Base-by-base conservation (phyloP, 306 rosid species). In the Malus domestica region DNA sequence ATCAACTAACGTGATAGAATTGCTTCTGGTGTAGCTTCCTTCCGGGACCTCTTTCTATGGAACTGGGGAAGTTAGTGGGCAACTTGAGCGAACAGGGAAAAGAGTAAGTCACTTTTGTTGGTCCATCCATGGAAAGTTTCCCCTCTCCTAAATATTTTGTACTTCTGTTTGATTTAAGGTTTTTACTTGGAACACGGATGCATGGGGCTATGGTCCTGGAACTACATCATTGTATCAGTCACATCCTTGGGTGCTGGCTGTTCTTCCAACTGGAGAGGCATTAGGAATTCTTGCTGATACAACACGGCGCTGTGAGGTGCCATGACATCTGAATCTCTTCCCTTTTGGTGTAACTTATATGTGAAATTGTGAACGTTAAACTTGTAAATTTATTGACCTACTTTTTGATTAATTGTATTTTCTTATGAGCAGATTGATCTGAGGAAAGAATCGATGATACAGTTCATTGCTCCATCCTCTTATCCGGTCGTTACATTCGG, bases 181-280 rank as follows among this genome's bases (percentile, higher is more conserved):
- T 77, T 88, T 91, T 78, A 81, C 98, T 12, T 93, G 98, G 98
- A 93, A 93, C 72, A 87, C 96, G 0, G 90, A 86, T 86, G 91
- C 98, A 55, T 91, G 83, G 85, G 98, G 97, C 18, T 93, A 80
- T 87, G 96, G 98, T 82, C 38, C 96, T 74, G 96, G 72, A 86
- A 90, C 97, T 51, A 86, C 96, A 27, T 88, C 97, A 35, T 85
- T 93, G 87, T 93, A 93, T 78, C 98, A 93, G 81, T 88, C 98
- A 44, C 98, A 93, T 85, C 98, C 98, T n/a, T 93, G 98, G 97
- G 93, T 93, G 70, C 84, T 93, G 30, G 96, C 97, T 75, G 85
- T 91, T 80, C 94, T 93, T 83, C 98, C 96, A 72, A 87, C 82
- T 80, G 98, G 98, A 18, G 93, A 91, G 81, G 83, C 97, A 45